Conservation (phyloP, 352 stramenopile genomes). For the Phytophthora kernoviae region DNA sequence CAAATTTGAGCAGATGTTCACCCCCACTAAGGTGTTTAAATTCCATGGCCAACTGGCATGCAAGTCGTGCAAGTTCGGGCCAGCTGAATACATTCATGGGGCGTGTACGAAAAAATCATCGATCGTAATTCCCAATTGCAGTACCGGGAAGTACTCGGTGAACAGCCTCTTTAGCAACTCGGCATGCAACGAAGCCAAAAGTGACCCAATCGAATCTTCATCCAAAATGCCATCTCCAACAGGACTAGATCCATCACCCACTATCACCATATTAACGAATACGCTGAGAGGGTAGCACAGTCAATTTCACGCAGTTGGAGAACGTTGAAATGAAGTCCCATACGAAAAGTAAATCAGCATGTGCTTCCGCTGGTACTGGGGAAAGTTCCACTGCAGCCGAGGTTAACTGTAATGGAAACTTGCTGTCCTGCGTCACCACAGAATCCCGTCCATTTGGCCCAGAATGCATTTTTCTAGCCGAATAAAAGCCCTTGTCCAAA, state of each 20-base stretch:
- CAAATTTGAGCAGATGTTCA: slow-evolving; percentile 72
- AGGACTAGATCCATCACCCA: slow-evolving; percentile 50
- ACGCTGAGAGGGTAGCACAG: slow-evolving; percentile 48
- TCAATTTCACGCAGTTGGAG: slow-evolving; percentile 61
- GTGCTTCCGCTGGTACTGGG: slow-evolving; percentile 43
- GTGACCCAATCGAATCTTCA: slow-evolving; percentile 48
- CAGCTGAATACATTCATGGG: slow-evolving; percentile 81
- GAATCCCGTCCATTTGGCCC: background rate
- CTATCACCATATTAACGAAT: slow-evolving; percentile 58
- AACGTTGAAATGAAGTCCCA: slow-evolving; percentile 84
- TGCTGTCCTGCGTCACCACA: slow-evolving; percentile 7
- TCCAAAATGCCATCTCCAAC: slow-evolving; percentile 56
- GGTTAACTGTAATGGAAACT: slow-evolving; percentile 44
- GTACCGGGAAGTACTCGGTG: slow-evolving; percentile 68
- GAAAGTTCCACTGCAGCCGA: slow-evolving; percentile 43
- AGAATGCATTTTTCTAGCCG: slow-evolving; percentile 4
- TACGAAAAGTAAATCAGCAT: slow-evolving; percentile 68
- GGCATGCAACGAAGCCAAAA: slow-evolving; percentile 58
- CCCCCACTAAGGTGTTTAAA: slow-evolving; percentile 68
- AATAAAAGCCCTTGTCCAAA: slow-evolving; percentile 3
- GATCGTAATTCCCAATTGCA: slow-evolving; percentile 71
- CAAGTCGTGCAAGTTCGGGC: slow-evolving; percentile 79
- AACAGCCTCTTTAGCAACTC: slow-evolving; percentile 58
- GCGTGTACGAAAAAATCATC: slow-evolving; percentile 72
- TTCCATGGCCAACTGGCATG: slow-evolving; percentile 78